A percentile compares a stretch with the other conserved stretches of the same genome.
Evolutionary conservation across 768 basidiomycete genomes (phyloP).

Genomic region (Saitozyma sp.): DNA sequence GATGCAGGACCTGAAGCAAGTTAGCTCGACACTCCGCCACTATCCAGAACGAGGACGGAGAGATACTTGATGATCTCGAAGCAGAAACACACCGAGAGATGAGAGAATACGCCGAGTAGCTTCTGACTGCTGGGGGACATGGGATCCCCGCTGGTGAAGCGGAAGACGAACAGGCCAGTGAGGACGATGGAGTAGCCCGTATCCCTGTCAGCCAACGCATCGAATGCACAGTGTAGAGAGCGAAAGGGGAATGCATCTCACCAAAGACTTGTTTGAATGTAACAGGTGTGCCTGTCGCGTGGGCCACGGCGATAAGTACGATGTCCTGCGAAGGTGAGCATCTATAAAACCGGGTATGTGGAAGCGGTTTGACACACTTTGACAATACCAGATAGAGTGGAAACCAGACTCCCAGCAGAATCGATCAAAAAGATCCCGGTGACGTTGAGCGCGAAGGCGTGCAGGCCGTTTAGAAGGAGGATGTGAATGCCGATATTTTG

Average conservation of each 20-base stretch:
- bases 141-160: constrained; percentile 47
- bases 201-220: not conserved
- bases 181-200: constrained; percentile 63
- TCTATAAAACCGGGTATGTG: constrained; percentile 1
- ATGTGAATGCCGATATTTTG: constrained; percentile 17
- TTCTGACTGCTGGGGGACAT: too few relatives aligned
- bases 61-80: too few relatives aligned
- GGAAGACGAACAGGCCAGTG: constrained; percentile 74
- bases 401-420: constrained; percentile 23
- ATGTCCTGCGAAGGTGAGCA: constrained; percentile 24
- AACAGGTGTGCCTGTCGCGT: constrained; percentile 13
- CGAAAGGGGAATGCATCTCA: not conserved
- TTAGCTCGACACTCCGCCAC: too few relatives aligned
- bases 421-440: constrained; percentile 33
- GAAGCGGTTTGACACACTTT: constrained; percentile 1
- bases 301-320: constrained; percentile 18
- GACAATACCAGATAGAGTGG: constrained; percentile 14
- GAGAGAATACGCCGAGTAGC: too few relatives aligned
- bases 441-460: constrained; percentile 30
- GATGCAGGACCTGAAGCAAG: too few relatives aligned
- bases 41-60: too few relatives aligned
- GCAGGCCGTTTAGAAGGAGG: constrained; percentile 15
- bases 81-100: too few relatives aligned
- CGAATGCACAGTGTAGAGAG: not conserved
- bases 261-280: constrained; percentile 12